Conservation (phyloP, 2,329 filamentous ascomycete genomes). For the Claviceps citrina region DNA sequence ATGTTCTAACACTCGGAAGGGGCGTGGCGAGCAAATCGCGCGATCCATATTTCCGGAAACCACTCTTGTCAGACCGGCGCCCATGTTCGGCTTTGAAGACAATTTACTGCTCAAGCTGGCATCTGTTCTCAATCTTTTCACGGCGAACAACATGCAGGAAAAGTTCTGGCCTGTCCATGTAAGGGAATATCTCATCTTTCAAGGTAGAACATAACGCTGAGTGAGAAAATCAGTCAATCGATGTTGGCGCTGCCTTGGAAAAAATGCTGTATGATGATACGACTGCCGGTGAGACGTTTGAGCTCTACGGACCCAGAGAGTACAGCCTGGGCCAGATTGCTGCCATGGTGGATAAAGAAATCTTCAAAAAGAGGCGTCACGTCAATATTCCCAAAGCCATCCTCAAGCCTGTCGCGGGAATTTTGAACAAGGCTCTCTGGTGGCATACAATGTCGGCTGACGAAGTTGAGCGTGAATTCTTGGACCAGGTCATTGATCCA, state of each 20-base stretch:
- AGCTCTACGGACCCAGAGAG: conserved; percentile 85
- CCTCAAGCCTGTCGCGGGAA: conserved; percentile 56
- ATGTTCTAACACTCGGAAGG: conserved; percentile 28
- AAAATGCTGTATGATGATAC: conserved; percentile 80
- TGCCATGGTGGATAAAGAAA: conserved; percentile 78
- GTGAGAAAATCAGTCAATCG: conserved; percentile 47
- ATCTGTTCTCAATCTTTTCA: conserved; percentile 64
- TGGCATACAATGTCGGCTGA: conserved; percentile 75
- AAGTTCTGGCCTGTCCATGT: conserved; percentile 84
- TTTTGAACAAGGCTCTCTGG: conserved; percentile 75
- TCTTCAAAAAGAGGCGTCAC: conserved; percentile 75
- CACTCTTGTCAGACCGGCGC: conserved; percentile 86
- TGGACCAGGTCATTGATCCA: conserved; percentile 82
- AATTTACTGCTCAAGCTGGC: conserved; percentile 77
- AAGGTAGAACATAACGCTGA: not conserved
- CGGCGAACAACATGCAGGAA: conserved; percentile 86
- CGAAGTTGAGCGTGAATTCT: conserved; percentile 79
- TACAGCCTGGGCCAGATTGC: conserved; percentile 83
- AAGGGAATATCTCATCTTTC: conserved; percentile 15
- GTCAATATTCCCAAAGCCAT: conserved; percentile 77
- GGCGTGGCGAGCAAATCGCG: conserved; percentile 64
- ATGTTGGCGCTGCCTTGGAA: conserved; percentile 80
- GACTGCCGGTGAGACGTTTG: conserved; percentile 80
- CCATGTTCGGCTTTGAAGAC: conserved; percentile 91
- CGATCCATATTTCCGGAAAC: conserved; percentile 90